Evolutionary conservation across 768 basidiomycete species (phyloP).

Genomic region (Favolaschia claudopus): DNA sequence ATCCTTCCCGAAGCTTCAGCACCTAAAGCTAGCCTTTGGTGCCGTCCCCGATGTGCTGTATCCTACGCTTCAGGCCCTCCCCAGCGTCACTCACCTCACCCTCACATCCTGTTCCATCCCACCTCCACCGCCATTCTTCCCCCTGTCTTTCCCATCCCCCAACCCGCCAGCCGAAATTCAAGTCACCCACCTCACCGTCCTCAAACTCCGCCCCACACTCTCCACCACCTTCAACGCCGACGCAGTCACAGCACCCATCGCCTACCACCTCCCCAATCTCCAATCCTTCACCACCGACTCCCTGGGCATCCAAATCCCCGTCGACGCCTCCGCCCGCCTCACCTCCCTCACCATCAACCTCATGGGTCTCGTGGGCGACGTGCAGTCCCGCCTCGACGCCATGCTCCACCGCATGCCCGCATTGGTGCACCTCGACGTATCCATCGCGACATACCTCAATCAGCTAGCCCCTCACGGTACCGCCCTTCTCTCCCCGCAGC

Average conservation of each 20-base stretch:
- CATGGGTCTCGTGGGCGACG: neutral
- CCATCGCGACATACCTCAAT: neutral
- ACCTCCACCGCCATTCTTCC: constrained; percentile 9
- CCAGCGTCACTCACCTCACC: constrained; percentile 1
- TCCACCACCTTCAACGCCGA: neutral
- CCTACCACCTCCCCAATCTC: constrained; percentile 2
- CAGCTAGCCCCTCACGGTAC: neutral
- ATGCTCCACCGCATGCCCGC: constrained; percentile 8
- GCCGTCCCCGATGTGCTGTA: constrained; percentile 8
- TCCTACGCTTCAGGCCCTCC: constrained; percentile 1
- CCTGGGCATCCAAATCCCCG: constrained; percentile 8
- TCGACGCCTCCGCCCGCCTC: neutral
- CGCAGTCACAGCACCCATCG: neutral
- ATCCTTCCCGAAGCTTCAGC: constrained; percentile 1
- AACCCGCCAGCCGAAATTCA: neutral
- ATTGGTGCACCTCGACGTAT: neutral
- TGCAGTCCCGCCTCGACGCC: constrained; percentile 13
- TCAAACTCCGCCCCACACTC: neutral
- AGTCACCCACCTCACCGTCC: constrained; percentile 3
- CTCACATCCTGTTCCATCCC: neutral
- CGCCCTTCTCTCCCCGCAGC: neutral
- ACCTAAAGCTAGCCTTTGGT: neutral
- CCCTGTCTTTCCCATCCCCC: neutral
- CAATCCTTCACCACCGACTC: constrained; percentile 5
- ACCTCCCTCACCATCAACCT: constrained; percentile 9